Evolutionary conservation across 805 yeast species (phyloP).

Genomic region (Candida koratica): DNA sequence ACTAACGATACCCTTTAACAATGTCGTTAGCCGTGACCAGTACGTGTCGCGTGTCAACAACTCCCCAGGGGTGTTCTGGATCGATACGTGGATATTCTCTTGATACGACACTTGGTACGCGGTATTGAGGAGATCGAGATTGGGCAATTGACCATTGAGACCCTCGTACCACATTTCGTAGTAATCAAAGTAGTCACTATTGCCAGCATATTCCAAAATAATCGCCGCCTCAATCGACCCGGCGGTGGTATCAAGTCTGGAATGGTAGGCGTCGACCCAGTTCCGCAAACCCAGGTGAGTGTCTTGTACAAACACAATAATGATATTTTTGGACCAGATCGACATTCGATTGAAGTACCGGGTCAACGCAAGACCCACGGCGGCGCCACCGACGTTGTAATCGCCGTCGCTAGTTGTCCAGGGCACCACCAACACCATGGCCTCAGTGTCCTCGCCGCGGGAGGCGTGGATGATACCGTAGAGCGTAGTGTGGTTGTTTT

Average conservation of each 20-base stretch:
- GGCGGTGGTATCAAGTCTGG: slow-evolving; percentile 77
- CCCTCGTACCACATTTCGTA: slow-evolving; percentile 81
- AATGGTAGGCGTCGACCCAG: slow-evolving; percentile 95
- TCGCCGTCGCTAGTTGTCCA: slow-evolving; percentile 68
- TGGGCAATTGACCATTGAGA: slow-evolving; percentile 92
- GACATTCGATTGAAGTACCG: slow-evolving; percentile 82
- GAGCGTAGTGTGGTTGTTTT: slow-evolving; percentile 27
- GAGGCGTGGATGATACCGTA: slow-evolving; percentile 91
- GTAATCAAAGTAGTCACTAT: slow-evolving; percentile 64
- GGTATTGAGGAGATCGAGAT: slow-evolving; percentile 81
- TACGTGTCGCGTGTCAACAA: slow-evolving; percentile 48
- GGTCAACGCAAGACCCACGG: slow-evolving; percentile 68
- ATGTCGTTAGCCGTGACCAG: slow-evolving; percentile 51
- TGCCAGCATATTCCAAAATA: slow-evolving; percentile 71
- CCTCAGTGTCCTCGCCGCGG: slow-evolving; percentile 93
- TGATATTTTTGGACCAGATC: slow-evolving; percentile 92
- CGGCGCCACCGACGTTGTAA: slow-evolving; percentile 75
- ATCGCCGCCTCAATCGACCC: slow-evolving; percentile 92
- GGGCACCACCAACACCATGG: slow-evolving; percentile 86
- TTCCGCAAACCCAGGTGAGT: slow-evolving; percentile 63
- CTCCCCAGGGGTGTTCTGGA: slow-evolving; percentile 55
- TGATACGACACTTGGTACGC: slow-evolving; percentile 71
- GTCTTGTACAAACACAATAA: slow-evolving; percentile 77
- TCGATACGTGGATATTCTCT: slow-evolving; percentile 66
- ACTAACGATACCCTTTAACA: slow-evolving; percentile 62